phyloP scores from a whole-genome alignment of 1,139 yeast species.

The Saccharomycopsis phalli region DNA sequence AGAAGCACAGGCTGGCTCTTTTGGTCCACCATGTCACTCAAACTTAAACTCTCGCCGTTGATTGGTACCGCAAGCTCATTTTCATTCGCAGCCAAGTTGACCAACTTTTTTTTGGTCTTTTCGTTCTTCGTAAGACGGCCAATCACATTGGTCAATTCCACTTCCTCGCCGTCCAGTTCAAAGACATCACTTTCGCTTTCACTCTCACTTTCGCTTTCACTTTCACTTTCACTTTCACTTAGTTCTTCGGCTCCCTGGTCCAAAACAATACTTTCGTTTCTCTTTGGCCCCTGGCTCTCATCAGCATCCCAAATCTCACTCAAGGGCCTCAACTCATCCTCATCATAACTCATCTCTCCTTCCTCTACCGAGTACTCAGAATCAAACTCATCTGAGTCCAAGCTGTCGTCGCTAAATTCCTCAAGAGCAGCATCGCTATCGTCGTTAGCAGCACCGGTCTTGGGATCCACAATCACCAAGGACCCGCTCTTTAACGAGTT shows the following conservation, averaged over 20 bases:
- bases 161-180: conserved; percentile 26
- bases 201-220: conserved; percentile 23
- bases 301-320: conserved; percentile 81
- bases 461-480: conserved; percentile 17
- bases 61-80: conserved; percentile 65
- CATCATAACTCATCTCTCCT: conserved; percentile 45
- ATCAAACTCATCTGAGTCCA: conserved; percentile 19
- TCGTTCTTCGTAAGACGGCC: conserved; percentile 25
- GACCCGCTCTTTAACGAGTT: conserved; percentile 18
- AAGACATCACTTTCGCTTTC: conserved; percentile 24
- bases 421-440: conserved; percentile 14
- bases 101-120: conserved; percentile 33
- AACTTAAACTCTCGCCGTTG: conserved; percentile 45
- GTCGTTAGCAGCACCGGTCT: conserved; percentile 15
- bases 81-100: conserved; percentile 53
- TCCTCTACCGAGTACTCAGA: conserved; percentile 25
- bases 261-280: conserved; percentile 23
- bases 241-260: conserved; percentile 29
- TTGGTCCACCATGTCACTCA: conserved; percentile 63
- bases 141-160: conserved; percentile 25
- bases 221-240: conserved; percentile 26
- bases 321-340: conserved; percentile 60
- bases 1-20: conserved; percentile 43
- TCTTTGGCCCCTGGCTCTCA: conserved; percentile 26
- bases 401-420: conserved; percentile 19